A percentile compares a stretch with the other conserved stretches of the same genome.
Conservation (phyloP, 192 early-diverging fungal genomes). For the Cladochytrium replicatum region DNA sequence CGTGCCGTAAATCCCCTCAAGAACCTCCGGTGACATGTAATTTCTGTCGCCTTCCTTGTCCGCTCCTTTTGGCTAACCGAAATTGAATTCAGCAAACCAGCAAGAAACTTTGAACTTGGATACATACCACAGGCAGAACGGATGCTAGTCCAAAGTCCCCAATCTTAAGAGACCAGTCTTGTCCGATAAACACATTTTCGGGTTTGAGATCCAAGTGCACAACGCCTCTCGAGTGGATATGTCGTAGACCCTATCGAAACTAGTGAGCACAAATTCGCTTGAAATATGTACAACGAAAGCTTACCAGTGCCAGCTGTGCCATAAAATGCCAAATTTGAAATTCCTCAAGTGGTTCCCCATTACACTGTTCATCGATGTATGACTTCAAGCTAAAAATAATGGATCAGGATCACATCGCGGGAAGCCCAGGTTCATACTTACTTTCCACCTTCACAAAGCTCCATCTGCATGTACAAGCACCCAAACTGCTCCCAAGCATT, state of each 20-base stretch:
- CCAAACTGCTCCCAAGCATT: constrained; percentile 90
- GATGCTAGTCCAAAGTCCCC: constrained; percentile 87
- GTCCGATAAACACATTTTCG: constrained; percentile 66
- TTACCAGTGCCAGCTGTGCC: constrained; percentile 43
- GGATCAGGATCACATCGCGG: no score
- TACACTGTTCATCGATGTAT: constrained; percentile 19
- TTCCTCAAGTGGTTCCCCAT: constrained; percentile 39
- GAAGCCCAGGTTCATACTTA: no score
- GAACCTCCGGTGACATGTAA: constrained; percentile 84
- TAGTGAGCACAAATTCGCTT: no score
- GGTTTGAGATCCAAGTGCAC: constrained; percentile 91
- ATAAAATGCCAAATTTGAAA: constrained; percentile 67
- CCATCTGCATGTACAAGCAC: constrained; percentile 78
- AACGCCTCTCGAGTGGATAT: constrained; percentile 59
- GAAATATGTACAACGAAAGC: no score
- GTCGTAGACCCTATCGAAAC: constrained; percentile 52
- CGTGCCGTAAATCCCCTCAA: constrained; percentile 57
- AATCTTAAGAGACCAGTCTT: constrained; percentile 63
- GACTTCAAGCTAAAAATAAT: constrained; percentile 15
- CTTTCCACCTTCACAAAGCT: constrained; percentile 74
- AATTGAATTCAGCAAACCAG: constrained; percentile 17
- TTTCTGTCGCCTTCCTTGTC: constrained; percentile 85
- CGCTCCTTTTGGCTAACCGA: constrained; percentile 15
- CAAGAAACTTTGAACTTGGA: constrained; percentile 15
- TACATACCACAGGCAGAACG: constrained; percentile 40